Evolutionary conservation across 2,329 filamentous ascomycete species (phyloP).

Genomic region (Cercospora canescens): DNA sequence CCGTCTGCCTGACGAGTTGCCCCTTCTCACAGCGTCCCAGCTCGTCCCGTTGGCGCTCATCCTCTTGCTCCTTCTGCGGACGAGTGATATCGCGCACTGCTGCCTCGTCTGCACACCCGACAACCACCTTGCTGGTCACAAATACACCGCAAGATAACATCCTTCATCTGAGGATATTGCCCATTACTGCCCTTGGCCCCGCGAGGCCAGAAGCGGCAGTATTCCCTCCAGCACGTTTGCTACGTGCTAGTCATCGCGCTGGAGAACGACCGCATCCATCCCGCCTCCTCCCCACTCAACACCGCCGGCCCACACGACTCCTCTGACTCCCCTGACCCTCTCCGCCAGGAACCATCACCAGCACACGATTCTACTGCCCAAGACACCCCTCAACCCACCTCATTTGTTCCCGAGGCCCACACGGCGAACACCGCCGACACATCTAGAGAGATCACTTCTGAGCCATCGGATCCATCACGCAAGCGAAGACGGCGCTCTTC

Average conservation of each 20-base stretch:
- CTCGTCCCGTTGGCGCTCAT: neutral
- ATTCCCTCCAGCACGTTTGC: slow-evolving; percentile 17
- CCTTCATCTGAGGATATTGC: neutral
- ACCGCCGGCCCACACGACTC: slow-evolving; percentile 33
- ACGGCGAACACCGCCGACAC: slow-evolving; percentile 14
- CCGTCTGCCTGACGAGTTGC: neutral
- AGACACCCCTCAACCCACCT: slow-evolving; percentile 18
- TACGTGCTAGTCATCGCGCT: slow-evolving; percentile 31
- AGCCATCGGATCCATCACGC: slow-evolving; percentile 28
- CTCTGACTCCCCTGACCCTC: slow-evolving; percentile 22
- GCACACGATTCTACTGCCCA: slow-evolving; percentile 37
- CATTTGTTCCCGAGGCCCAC: slow-evolving; percentile 18
- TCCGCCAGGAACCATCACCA: slow-evolving; percentile 24
- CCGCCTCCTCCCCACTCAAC: slow-evolving; percentile 31
- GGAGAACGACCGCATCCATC: slow-evolving; percentile 29
- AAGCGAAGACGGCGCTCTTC: slow-evolving; percentile 35
- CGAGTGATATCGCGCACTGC: neutral
- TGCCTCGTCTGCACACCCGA: neutral
- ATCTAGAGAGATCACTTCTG: slow-evolving; percentile 23
- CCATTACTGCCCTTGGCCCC: slow-evolving; percentile 22
- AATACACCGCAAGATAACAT: neutral
- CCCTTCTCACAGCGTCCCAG: neutral
- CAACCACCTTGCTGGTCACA: slow-evolving; percentile 3
- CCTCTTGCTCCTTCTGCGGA: neutral
- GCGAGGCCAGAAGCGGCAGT: slow-evolving; percentile 22